A percentile compares a stretch with the other conserved stretches of the same genome.
These are phyloP conservation scores for Solanum chiquidenum DNA, from an alignment of 257 asterid species.

Conservation along the genomic window DNA sequence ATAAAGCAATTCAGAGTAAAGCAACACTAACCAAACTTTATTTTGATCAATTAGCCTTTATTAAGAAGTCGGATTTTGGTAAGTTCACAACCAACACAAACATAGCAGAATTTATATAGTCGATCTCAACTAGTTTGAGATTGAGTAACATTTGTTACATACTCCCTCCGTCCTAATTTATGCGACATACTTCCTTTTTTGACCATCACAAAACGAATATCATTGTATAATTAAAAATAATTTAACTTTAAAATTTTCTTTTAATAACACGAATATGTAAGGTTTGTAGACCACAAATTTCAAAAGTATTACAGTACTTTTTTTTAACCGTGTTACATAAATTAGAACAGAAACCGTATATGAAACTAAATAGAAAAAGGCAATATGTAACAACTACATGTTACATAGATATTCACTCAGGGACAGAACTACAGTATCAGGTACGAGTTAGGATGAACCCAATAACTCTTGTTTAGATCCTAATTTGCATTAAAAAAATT, in stretches of 20 bases:
- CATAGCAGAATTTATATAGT: not conserved
- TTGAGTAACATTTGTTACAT: not conserved
- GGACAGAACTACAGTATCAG: not conserved
- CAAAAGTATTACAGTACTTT: not conserved
- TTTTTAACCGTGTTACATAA: not conserved
- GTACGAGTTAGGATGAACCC: not conserved
- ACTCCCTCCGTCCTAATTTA: not conserved
- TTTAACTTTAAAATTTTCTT: not conserved
- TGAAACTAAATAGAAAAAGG: not conserved
- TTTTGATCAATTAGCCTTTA: not conserved
- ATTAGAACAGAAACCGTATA: not conserved
- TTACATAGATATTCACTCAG: not conserved
- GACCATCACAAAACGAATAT: not conserved
- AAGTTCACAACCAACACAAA: not conserved
- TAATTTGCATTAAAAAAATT: fast-evolving
- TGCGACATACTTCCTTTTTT: not conserved
- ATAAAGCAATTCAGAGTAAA: not conserved
- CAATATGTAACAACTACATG: not conserved
- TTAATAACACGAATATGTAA: not conserved
- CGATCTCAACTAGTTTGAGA: not conserved
- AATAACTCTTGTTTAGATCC: not conserved
- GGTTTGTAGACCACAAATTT: not conserved
- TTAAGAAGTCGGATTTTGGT: not conserved
- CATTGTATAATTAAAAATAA: not conserved
- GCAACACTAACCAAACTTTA: not conserved